Evolutionary conservation across 495 filamentous ascomycete genomes (phyloP), one percentile per base, ranked within the genome.

Genomic region (Amniculicola lignicola): DNA sequence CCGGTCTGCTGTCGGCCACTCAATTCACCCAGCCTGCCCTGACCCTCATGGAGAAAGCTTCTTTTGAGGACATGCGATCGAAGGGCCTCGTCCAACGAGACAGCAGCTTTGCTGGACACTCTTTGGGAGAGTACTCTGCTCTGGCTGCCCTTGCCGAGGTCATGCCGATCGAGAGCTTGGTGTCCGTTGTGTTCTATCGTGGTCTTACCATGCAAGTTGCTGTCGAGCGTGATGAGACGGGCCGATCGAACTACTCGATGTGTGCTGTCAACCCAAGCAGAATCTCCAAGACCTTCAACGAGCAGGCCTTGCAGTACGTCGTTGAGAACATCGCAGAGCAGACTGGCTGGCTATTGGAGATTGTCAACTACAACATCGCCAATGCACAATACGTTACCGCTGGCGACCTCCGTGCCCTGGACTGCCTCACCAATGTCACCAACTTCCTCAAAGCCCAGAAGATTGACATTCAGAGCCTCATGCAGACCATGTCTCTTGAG

Each of bases 161-260:
- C 70, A 95, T 99, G 86, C 94, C 94, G 10, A 97, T 99, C 67
- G 94, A 99, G 78, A 90, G 85, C 66, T 80, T 99, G 67, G 93
- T 99, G 0, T 95, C 93, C 0, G 93, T 99, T 21, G 93, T 97
- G 51, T 99, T 99, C 78, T 99, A 99, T 76, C 88, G 93, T 66
- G 93, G 93, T 66, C 77, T 99, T 59, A 99, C 93, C 15, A 99
- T 99, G 93, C 93, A 99, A 72, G 94, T 99, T 42, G 93, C 93
- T 33, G 93, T 99, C 62, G 94, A 97, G 72, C 90, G 93, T 68
- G 93, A 99, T 70, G 90, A 82, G 50, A 74, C 82, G 53, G 93
- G 93, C 46, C 87, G 93, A 37, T 95, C 89, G 45, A 97, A 95
- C 75, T 99, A 99, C 76, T 87, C 86, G 43, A 99, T 99, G 93